Evolutionary conservation across 2,329 filamentous ascomycete species (phyloP).

Genomic region (Pseudogymnoascus sp.): DNA sequence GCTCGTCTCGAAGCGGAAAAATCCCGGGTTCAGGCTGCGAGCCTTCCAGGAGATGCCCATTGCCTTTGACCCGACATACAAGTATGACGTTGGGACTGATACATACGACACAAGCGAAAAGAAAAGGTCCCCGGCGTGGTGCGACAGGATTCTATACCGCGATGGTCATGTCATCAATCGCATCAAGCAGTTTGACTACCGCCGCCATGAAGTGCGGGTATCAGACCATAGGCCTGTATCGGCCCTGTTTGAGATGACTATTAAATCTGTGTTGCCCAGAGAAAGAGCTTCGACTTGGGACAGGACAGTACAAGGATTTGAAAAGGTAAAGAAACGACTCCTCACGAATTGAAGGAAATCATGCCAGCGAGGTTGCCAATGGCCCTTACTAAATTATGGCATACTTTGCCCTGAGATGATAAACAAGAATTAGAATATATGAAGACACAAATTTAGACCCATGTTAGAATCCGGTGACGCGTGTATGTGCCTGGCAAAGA

Average conservation of each 20-base stretch:
- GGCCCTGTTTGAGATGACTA: constrained; percentile 68
- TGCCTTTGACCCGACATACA: constrained; percentile 91
- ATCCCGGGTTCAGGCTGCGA: constrained; percentile 79
- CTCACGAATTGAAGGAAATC: background rate
- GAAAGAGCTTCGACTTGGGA: constrained; percentile 61
- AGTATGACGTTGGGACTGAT: constrained; percentile 94
- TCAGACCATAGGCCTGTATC: constrained; percentile 93
- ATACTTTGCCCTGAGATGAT: background rate
- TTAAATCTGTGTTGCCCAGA: constrained; percentile 71
- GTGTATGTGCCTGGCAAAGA: background rate
- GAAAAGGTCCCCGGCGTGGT: constrained; percentile 90
- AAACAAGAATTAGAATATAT: background rate
- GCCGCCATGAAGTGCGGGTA: constrained; percentile 77
- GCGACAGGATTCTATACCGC: constrained; percentile 83
- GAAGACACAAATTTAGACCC: background rate
- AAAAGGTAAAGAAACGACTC: constrained; percentile 51
- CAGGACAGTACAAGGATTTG: constrained; percentile 65
- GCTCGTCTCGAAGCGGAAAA: constrained; percentile 77
- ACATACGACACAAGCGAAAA: constrained; percentile 94
- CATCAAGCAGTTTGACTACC: constrained; percentile 81
- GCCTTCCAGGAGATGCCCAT: constrained; percentile 89
- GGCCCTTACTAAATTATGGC: constrained; percentile 2
- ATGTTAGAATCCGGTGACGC: background rate
- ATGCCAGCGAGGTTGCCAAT: background rate
- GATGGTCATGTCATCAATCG: constrained; percentile 70